These are phyloP conservation scores for Xylariales sp. DNA, from an alignment of 2,329 filamentous ascomycete genomes.

Conservation along the genomic window DNA sequence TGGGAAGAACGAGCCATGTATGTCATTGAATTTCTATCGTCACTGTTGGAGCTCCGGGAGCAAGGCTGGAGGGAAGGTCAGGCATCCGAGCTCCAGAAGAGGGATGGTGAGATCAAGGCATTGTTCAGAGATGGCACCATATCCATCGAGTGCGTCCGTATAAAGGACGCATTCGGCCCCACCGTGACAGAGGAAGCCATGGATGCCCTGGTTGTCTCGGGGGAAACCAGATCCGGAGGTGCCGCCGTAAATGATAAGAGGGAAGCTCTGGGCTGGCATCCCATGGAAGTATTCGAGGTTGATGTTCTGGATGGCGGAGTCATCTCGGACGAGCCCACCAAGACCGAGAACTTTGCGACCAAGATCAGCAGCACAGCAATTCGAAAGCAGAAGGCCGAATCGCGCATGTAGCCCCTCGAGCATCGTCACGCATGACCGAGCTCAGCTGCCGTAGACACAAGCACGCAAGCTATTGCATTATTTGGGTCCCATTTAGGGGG, in stretches of 20 bases:
- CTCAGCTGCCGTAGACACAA: too few species aligned
- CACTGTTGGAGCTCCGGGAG: slow-evolving; percentile 44
- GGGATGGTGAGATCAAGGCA: slow-evolving; percentile 45
- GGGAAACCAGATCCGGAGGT: slow-evolving; percentile 81
- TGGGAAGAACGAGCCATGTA: slow-evolving; percentile 71
- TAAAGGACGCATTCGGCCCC: slow-evolving; percentile 84
- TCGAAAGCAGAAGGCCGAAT: slow-evolving; percentile 42
- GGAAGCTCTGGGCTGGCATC: slow-evolving; percentile 67
- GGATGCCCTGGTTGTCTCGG: slow-evolving; percentile 78
- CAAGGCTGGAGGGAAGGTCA: slow-evolving; percentile 39
- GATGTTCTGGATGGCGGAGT: slow-evolving; percentile 74
- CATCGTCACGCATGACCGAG: neutral
- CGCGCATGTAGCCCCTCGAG: slow-evolving; percentile 4
- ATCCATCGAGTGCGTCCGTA: slow-evolving; percentile 72
- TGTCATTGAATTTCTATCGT: slow-evolving; percentile 69
- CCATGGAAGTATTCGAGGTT: slow-evolving; percentile 79
- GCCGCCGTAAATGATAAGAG: slow-evolving; percentile 82
- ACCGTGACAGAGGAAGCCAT: slow-evolving; percentile 79
- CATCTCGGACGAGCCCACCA: slow-evolving; percentile 36
- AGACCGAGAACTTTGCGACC: slow-evolving; percentile 60
- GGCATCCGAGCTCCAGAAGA: slow-evolving; percentile 29
- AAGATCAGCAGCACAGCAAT: slow-evolving; percentile 95
- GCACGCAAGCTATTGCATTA: too few species aligned
- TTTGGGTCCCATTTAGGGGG: too few species aligned
- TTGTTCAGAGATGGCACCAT: slow-evolving; percentile 56